Conservation (phyloP, 768 basidiomycete genomes). For the Nidularia pulvinata region DNA sequence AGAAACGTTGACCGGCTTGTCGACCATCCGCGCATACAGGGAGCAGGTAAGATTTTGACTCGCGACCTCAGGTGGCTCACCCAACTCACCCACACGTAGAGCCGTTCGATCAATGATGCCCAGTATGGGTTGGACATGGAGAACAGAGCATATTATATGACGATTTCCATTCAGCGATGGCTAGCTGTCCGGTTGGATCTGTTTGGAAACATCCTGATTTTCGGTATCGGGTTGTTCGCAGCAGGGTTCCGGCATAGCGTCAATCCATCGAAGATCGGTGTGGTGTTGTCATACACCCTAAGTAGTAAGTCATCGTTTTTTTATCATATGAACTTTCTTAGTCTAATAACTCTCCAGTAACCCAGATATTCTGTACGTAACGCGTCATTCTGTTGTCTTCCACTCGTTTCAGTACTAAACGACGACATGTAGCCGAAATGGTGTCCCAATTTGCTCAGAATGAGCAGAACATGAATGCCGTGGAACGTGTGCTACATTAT, state of each 20-base stretch:
- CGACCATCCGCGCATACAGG: slow-evolving; percentile 62
- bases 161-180: slow-evolving; percentile 67
- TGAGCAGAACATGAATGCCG: slow-evolving; percentile 74
- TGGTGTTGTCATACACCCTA: slow-evolving; percentile 56
- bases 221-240: slow-evolving; percentile 72
- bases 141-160: slow-evolving; percentile 66
- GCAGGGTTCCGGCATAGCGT: slow-evolving; percentile 56
- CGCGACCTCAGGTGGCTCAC: background rate
- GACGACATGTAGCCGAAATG: slow-evolving; percentile 39
- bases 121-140: slow-evolving; percentile 57
- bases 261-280: slow-evolving; percentile 61
- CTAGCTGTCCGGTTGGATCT: slow-evolving; percentile 63
- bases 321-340: background rate
- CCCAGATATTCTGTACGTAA: slow-evolving; percentile 50
- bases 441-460: slow-evolving; percentile 56
- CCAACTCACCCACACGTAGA: slow-evolving; percentile 18
- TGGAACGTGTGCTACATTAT: slow-evolving; percentile 73
- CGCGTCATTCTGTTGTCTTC: slow-evolving; percentile 2
- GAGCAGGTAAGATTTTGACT: slow-evolving; percentile 35
- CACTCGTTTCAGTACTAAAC: slow-evolving; percentile 1
- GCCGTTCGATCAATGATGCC: slow-evolving; percentile 46
- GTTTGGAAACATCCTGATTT: slow-evolving; percentile 64
- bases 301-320: slow-evolving; percentile 34
- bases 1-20: slow-evolving; percentile 65
- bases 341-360: slow-evolving; percentile 29